These are phyloP conservation scores for Botrytis galanthina DNA, from an alignment of 2,329 filamentous ascomycete species.

Conservation along the genomic window DNA sequence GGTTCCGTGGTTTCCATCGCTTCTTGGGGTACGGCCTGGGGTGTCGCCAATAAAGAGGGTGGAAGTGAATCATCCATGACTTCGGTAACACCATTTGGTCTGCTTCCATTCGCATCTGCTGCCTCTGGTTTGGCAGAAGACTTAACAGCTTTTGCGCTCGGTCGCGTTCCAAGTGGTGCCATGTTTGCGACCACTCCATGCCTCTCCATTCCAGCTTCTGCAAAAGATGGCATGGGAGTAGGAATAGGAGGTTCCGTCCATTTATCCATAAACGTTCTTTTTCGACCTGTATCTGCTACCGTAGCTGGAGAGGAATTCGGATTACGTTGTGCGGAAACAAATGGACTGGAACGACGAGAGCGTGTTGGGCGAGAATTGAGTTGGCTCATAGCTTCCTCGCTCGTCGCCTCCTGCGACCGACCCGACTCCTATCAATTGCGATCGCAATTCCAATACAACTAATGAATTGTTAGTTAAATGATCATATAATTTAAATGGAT, in stretches of 20 bases:
- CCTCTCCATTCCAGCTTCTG: constrained; percentile 69
- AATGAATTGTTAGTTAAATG: constrained; percentile 29
- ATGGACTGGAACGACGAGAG: constrained; percentile 35
- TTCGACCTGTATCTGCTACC: constrained; percentile 25
- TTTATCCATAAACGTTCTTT: constrained; percentile 38
- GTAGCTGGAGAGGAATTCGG: constrained; percentile 20
- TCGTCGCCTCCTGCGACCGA: constrained; percentile 26
- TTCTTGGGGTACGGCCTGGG: constrained; percentile 31
- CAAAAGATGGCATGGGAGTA: constrained; percentile 63
- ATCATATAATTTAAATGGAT: constrained; percentile 8
- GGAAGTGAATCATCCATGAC: constrained; percentile 28
- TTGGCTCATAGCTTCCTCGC: constrained; percentile 22
- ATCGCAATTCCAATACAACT: constrained; percentile 29
- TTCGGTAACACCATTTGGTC: constrained; percentile 26
- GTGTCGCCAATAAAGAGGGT: constrained; percentile 30
- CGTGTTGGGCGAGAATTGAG: constrained; percentile 32
- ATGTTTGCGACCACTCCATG: constrained; percentile 79
- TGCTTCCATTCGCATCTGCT: constrained; percentile 23
- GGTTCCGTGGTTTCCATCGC: constrained; percentile 32
- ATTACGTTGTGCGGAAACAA: constrained; percentile 26
- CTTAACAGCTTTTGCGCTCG: constrained; percentile 59
- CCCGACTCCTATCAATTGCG: constrained; percentile 29
- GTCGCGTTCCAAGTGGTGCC: constrained; percentile 74
- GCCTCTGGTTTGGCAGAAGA: constrained; percentile 34
- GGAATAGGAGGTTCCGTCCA: constrained; percentile 59